Conservation (phyloP, 176 grass and related monocot species). For the Carex myosuroides region DNA sequence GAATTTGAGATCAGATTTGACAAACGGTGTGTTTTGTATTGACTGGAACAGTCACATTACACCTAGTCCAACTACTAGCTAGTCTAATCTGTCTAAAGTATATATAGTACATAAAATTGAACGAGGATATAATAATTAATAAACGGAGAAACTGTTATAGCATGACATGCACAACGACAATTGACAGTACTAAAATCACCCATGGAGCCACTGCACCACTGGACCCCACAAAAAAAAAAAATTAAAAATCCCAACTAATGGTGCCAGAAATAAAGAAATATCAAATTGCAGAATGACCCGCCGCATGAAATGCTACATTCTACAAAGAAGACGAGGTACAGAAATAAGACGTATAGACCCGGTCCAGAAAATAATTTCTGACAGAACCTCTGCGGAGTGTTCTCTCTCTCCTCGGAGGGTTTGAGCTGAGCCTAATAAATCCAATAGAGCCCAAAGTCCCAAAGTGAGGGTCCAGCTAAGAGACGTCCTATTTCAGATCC, state of each 20-base stretch:
- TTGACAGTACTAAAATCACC: not conserved
- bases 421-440: not conserved
- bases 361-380: conserved; percentile 5
- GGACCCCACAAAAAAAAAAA: not conserved
- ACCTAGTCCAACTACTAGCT: not conserved
- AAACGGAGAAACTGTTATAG: not conserved
- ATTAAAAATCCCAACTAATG: not conserved
- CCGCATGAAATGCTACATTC: not conserved
- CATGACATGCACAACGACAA: not conserved
- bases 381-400: not conserved
- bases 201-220: not conserved
- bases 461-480: conserved; percentile 20
- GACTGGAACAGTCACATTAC: not conserved
- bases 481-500: not conserved
- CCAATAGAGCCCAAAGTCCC: not conserved
- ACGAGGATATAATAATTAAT: not conserved
- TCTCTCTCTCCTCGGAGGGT: not conserved
- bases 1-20: not conserved
- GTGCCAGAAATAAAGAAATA: not conserved
- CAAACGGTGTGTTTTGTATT: not conserved
- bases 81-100: not conserved
- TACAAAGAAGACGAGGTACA: not conserved
- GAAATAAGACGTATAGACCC: not conserved
- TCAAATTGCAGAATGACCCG: not conserved
- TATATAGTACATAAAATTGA: not conserved